Evolutionary conservation across 1,284 basidiomycete genomes (phyloP).

Genomic region (Rhodotorula sp.): DNA sequence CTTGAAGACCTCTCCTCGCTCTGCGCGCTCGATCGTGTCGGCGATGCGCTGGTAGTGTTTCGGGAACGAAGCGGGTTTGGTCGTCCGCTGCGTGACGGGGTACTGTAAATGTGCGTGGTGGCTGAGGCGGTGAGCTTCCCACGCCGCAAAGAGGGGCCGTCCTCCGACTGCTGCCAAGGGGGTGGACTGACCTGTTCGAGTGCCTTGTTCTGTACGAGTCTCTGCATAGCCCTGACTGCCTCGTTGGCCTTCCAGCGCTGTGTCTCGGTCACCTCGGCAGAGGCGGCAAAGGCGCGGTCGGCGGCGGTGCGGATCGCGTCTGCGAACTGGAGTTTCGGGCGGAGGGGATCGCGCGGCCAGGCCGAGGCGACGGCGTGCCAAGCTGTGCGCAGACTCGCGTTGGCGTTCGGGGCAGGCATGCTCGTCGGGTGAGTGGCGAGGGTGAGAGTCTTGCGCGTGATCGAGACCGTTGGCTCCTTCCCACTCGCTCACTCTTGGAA

Average conservation of each 20-base stretch:
- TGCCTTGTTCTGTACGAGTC: slow-evolving; percentile 16
- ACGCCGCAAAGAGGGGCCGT: not conserved
- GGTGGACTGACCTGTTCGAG: slow-evolving; percentile 32
- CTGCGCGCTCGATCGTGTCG: slow-evolving; percentile 19
- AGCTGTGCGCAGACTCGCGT: slow-evolving; percentile 9
- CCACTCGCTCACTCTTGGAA: too few species aligned
- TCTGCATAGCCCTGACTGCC: slow-evolving; percentile 11
- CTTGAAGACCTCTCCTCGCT: slow-evolving; percentile 32
- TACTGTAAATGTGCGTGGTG: slow-evolving; percentile 6
- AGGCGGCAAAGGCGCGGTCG: slow-evolving; percentile 24
- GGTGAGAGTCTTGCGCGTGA: not conserved
- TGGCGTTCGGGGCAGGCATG: not conserved
- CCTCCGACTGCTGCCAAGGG: too few species aligned
- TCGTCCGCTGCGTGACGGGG: slow-evolving; percentile 29
- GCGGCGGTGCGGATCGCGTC: slow-evolving; percentile 25
- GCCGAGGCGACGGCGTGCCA: slow-evolving; percentile 15
- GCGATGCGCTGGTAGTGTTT: slow-evolving; percentile 38
- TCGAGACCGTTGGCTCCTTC: not conserved
- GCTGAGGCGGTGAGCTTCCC: not conserved
- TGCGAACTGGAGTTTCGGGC: slow-evolving; percentile 26
- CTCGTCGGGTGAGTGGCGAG: not conserved
- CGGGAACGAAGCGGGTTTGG: slow-evolving; percentile 34
- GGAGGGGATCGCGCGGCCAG: slow-evolving; percentile 31
- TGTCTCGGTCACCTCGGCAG: not conserved
- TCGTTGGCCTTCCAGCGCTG: slow-evolving; percentile 13